Percentiles rank a stretch among this genome's conserved stretches.
phyloP scores from a whole-genome alignment of 805 yeast genomes.

The Candida easanensis region DNA sequence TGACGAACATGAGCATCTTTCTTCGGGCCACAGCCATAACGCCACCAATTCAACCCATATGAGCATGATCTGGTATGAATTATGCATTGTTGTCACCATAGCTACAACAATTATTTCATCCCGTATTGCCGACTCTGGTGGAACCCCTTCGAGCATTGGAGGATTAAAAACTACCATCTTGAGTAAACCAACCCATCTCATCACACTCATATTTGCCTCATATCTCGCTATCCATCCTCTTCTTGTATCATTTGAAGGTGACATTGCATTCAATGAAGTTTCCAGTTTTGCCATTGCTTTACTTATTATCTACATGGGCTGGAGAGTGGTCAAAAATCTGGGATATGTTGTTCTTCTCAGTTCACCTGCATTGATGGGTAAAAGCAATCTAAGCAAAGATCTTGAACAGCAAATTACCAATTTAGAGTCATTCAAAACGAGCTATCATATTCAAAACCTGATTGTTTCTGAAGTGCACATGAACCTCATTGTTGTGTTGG shows the following conservation, averaged over 20 bases:
- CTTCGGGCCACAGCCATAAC: slow-evolving; percentile 28
- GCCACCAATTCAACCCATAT: slow-evolving; percentile 19
- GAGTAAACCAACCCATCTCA: slow-evolving; percentile 34
- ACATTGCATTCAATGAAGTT: slow-evolving; percentile 36
- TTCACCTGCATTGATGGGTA: slow-evolving; percentile 45
- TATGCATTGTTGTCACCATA: slow-evolving; percentile 25
- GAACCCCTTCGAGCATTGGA: slow-evolving; percentile 1
- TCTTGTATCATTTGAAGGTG: slow-evolving; percentile 24
- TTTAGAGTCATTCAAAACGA: slow-evolving; percentile 50
- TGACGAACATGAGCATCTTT: slow-evolving; percentile 7
- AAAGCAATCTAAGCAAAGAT: slow-evolving; percentile 33
- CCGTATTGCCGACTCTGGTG: slow-evolving; percentile 10
- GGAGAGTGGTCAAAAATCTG: slow-evolving; percentile 48
- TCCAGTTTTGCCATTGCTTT: slow-evolving; percentile 45
- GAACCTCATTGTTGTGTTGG: slow-evolving; percentile 53
- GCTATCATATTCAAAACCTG: slow-evolving; percentile 45
- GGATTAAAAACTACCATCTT: slow-evolving; percentile 23
- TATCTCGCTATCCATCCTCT: slow-evolving; percentile 41
- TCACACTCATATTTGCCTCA: slow-evolving; percentile 41
- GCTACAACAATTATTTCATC: slow-evolving; percentile 35
- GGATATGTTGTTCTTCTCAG: slow-evolving; percentile 53
- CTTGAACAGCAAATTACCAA: slow-evolving; percentile 45
- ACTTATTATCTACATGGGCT: slow-evolving; percentile 46
- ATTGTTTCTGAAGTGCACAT: slow-evolving; percentile 62
- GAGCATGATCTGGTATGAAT: slow-evolving; percentile 30